Base-by-base conservation (phyloP, 306 rosid species). In the Lotus japonicus region DNA sequence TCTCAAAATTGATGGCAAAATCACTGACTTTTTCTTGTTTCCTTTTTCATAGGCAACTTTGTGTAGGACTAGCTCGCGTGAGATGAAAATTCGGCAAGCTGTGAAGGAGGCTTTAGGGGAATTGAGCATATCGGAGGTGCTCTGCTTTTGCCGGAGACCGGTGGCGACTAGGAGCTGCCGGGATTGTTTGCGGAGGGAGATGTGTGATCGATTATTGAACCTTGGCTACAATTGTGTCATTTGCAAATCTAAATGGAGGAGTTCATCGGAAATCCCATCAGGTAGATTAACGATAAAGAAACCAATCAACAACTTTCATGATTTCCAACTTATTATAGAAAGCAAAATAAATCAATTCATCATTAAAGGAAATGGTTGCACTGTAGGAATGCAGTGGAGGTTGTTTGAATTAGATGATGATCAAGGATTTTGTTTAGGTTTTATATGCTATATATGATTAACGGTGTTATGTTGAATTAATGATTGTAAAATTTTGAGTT, bases 241-340 rank as follows among this genome's bases (percentile, higher is more conserved):
- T 46, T 84, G 87, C 83, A 84, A 80, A 68, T 92, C 98, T 6
- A 92, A 87, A 45, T 88, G 96, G 96, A 82, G 28, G 33, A 80
- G 77, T 72, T 79, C 89, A 16, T 45, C 87, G 0, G 73, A 68
- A 17, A 74, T 82, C 57, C 90, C 88, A 9, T 78, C 92, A 65
- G 96, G 97, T 92, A 82, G 68, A 72, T 36, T 9, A 38, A 26
- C 31, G 2, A 3, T 26, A 38, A 38, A 43, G 43, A 58, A 2
- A 45, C 44, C 7, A n/a, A 58, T n/a, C 31, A 26, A 26, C 31
- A n/a, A n/a, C 51, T n/a, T n/a, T n/a, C n/a, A 17, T 58, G 14
- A 18, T 18, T 9, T 28, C 33, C n/a, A 28, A 28, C 4, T 28
- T 28, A 4, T 21, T 21, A 3, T 21, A 21, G 26, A 21, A 21